phyloP scores from a whole-genome alignment of 768 basidiomycete species.

The Kwoniella dejecticola region DNA sequence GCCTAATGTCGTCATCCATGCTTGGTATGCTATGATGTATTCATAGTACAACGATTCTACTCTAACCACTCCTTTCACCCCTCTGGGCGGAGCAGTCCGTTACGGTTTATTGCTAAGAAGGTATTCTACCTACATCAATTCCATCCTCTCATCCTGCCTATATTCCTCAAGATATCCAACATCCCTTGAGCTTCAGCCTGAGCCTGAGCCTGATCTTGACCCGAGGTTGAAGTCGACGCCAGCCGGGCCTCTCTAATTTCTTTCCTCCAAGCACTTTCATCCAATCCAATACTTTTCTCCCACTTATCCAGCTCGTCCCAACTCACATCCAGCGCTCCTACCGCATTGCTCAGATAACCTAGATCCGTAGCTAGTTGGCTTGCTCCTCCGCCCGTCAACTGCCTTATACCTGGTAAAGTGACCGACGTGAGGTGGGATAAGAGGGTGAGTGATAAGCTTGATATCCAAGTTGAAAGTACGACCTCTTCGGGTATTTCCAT shows the following conservation, averaged over 20 bases:
- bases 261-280: constrained; percentile 58
- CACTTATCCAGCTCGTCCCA: constrained; percentile 76
- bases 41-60: too few species aligned
- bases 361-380: constrained; percentile 84
- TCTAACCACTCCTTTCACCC: too few species aligned
- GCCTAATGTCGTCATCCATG: too few species aligned
- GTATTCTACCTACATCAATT: neutral
- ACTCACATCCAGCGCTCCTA: constrained; percentile 86
- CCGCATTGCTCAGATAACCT: constrained; percentile 86
- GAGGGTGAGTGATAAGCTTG: constrained; percentile 80
- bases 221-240: too few species aligned
- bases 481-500: constrained; percentile 60
- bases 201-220: too few species aligned
- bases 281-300: constrained; percentile 64
- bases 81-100: too few species aligned
- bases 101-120: too few species aligned
- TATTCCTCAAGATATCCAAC: constrained; percentile 19
- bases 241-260: constrained; percentile 24
- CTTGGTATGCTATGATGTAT: too few species aligned
- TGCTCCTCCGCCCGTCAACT: constrained; percentile 68
- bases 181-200: too few species aligned
- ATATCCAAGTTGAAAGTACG: constrained; percentile 87
- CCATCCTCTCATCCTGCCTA: constrained; percentile 41
- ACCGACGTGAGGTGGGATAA: constrained; percentile 70
- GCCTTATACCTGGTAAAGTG: constrained; percentile 71